These are phyloP conservation scores for Amoebophrya sp. DNA, from an alignment of 169 alveolate genomes.

Conservation along the genomic window DNA sequence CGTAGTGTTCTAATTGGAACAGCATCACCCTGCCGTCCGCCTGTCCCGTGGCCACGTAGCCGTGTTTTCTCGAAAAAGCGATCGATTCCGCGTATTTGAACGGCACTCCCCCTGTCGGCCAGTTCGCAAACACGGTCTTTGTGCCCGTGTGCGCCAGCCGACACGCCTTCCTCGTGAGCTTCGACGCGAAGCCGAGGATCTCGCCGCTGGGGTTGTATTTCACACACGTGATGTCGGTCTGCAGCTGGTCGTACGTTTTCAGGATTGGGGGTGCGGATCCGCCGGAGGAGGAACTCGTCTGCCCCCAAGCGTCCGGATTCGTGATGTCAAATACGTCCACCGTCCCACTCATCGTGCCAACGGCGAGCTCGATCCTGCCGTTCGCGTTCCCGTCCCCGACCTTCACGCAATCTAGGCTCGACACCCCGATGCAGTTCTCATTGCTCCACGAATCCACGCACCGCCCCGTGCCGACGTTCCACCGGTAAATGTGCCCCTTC, in stretches of 20 bases:
- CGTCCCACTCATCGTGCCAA: not conserved
- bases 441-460: not conserved
- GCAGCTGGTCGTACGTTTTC: no score
- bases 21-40: not conserved
- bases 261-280: no score
- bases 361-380: not conserved
- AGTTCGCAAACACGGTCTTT: not conserved
- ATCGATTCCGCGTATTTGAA: not conserved
- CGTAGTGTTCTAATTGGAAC: not conserved
- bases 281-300: no score
- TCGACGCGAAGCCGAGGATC: not conserved
- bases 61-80: not conserved
- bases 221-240: no score
- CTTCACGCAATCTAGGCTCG: not conserved
- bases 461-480: not conserved
- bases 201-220: no score
- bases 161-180: not conserved
- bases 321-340: not conserved
- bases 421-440: not conserved
- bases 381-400: not conserved
- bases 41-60: not conserved
- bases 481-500: not conserved
- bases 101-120: not conserved
- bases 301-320: no score
- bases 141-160: not conserved